Base-by-base conservation (phyloP, 495 filamentous ascomycete species). In the Parathielavia hyrcaniae region DNA sequence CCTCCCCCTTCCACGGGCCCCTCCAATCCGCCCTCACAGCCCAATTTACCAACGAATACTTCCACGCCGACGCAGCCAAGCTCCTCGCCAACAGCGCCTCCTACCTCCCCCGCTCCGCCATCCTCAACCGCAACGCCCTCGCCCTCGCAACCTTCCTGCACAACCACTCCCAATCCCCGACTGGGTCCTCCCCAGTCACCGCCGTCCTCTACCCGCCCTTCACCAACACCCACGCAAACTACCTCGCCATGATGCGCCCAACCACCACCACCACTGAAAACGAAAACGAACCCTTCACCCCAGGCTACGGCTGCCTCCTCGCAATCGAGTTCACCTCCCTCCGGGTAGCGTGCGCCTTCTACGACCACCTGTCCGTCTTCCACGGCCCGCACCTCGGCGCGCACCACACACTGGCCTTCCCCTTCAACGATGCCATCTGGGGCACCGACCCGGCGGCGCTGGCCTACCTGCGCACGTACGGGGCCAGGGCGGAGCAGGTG, bases 301-400 rank as follows among this genome's bases (percentile, higher is more conserved):
- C 72, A 0, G 73, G 69, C 16, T 71, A 71, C 62, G 71, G 73
- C 19, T 75, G 71, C 59, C 66, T 74, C 2, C 26, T 74, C 5
- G 72, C 64, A 11, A 58, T 79, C n/a, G 72, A 78, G 14, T 78
- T 83, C 43, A 59, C 61, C 4, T 60, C 56, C 10, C 52, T 73
- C 0, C 65, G 53, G 7, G 23, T 58, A 0, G 64, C 73, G 0
- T 56, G 52, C 2, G 67, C 71, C 5, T 81, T 79, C 43, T 75
- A 74, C 58, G 71, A 81, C 47, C 61, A 61, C 52, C 39, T 77
- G 35, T 56, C 69, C 19, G 63, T 79, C 32, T 70, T 73, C 59
- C 64, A 70, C 16, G 74, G 75, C 10, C 78, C 77, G 2, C 75
- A 78, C 62, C 61, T 80, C 3, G 78, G 77, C 0, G 77, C 75